These are phyloP conservation scores for Opeltia flavorubescens DNA, from an alignment of 495 filamentous ascomycete species.

Conservation along the genomic window DNA sequence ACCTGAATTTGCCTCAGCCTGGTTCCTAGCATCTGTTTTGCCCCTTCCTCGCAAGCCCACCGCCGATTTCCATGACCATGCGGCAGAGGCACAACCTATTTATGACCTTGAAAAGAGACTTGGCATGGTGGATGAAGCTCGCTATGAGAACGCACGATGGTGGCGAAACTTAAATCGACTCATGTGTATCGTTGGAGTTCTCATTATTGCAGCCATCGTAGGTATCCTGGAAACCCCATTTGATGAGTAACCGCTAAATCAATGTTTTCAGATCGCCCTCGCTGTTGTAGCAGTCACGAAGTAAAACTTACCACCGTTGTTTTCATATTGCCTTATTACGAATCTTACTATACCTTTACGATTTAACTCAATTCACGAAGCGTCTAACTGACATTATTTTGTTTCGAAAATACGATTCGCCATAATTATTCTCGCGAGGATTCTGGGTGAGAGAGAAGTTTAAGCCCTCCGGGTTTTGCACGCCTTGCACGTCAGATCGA, in stretches of 20 bases:
- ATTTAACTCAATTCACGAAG: neutral
- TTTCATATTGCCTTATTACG: neutral
- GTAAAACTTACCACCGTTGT: neutral
- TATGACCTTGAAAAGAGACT: slow-evolving; percentile 31
- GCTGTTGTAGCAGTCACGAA: slow-evolving; percentile 38
- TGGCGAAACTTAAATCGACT: slow-evolving; percentile 84
- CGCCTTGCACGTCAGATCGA: too few species aligned
- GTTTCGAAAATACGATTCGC: too few species aligned
- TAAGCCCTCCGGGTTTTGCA: too few species aligned
- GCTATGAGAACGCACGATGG: slow-evolving; percentile 75
- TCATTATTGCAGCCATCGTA: slow-evolving; percentile 64
- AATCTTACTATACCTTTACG: too few species aligned
- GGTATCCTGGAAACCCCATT: slow-evolving; percentile 18
- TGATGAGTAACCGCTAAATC: neutral
- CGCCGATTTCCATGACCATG: slow-evolving; percentile 26
- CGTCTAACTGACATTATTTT: neutral
- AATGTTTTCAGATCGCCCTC: slow-evolving; percentile 34
- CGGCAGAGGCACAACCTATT: slow-evolving; percentile 24
- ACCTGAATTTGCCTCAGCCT: slow-evolving; percentile 33
- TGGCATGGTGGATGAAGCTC: slow-evolving; percentile 38
- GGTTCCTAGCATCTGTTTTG: slow-evolving; percentile 75
- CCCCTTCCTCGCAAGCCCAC: slow-evolving; percentile 52
- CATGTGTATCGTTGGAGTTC: slow-evolving; percentile 66
- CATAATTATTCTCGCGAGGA: too few species aligned
- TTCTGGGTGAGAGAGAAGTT: too few species aligned